Base-by-base conservation (phyloP, 768 basidiomycete species). In the Agrocybe chaxingu region DNA sequence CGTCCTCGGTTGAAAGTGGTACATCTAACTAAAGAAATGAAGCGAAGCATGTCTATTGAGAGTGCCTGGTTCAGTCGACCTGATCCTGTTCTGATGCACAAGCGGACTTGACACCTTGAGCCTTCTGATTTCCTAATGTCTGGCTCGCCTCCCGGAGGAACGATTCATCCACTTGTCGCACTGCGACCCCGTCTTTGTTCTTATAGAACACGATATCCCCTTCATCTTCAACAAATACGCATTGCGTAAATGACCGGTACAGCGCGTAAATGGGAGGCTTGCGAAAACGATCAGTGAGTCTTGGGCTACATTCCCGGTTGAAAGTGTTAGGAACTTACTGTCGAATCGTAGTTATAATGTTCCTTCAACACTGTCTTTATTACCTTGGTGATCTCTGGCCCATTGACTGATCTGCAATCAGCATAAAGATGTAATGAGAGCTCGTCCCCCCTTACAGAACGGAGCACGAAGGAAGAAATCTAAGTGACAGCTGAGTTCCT, bases 341-440 rank as follows among this genome's bases (percentile, higher is more conserved):
- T 81, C 3, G 79, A 77, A 54, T 81, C 79, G 52, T 74, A 79
- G 53, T 81, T 81, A 57, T 82, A 81, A 53, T 80, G 67, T 7
- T 76, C 78, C 37, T 71, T 70, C 39, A 82, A 63, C 0, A 81
- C 70, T 1, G 60, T 56, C 52, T 68, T 74, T 49, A 82, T 68
- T 2, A 68, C 68, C 44, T 71, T 66, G 3, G 81, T 82, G 29
- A 81, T 75, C 51, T 76, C 69, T n/a, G 79, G 78, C 19, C 76
- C 77, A 56, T 81, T 77, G 57, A 80, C 78, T 42, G 7, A 34
- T 5, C 41, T 5, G 30, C 10, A 16, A 6, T 39, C n/a, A 34
- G 52, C 69, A 50, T 57, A 74, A 69, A 76, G 18, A 29, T 33
- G 1, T 4, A 1, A 32, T 7, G 8, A 3, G 32, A n/a, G 11